A percentile compares a stretch with the other conserved stretches of the same genome.
Evolutionary conservation across 768 basidiomycete species (phyloP).

Genomic region (Russula abietina): DNA sequence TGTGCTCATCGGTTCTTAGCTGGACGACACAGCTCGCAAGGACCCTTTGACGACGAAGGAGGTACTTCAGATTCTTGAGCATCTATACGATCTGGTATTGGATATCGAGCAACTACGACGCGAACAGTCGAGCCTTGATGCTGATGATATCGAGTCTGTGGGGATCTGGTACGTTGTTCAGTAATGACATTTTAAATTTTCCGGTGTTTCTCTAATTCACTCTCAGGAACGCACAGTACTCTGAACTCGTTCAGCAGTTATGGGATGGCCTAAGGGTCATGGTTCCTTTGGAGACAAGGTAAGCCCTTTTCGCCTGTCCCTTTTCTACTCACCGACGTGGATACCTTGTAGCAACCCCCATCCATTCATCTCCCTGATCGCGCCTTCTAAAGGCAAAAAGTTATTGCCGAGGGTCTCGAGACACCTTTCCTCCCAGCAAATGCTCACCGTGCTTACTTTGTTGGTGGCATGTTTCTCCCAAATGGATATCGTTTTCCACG

Average conservation of each 20-base stretch:
- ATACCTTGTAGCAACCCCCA: slow-evolving; percentile 67
- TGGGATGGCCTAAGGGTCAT: slow-evolving; percentile 84
- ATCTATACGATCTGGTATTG: slow-evolving; percentile 77
- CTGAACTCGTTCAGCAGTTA: slow-evolving; percentile 55
- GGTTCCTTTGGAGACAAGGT: slow-evolving; percentile 93
- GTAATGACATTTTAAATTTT: background rate
- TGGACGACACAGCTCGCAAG: slow-evolving; percentile 53
- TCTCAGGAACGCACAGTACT: slow-evolving; percentile 52
- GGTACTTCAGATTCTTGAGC: slow-evolving; percentile 72
- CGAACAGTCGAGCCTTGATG: slow-evolving; percentile 64
- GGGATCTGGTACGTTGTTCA: slow-evolving; percentile 36
- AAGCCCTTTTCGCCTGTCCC: slow-evolving; percentile 15
- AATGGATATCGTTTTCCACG: slow-evolving; percentile 81
- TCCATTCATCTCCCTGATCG: slow-evolving; percentile 90
- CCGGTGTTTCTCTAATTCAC: background rate
- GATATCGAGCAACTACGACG: slow-evolving; percentile 80
- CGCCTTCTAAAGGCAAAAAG: slow-evolving; percentile 86
- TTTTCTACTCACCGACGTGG: background rate
- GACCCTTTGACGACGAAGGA: slow-evolving; percentile 78
- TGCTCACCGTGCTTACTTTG: slow-evolving; percentile 84
- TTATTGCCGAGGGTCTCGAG: slow-evolving; percentile 85
- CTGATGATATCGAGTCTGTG: slow-evolving; percentile 38
- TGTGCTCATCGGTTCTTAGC: slow-evolving; percentile 34
- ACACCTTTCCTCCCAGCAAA: slow-evolving; percentile 69
- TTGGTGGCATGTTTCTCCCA: slow-evolving; percentile 92